Base-by-base conservation (phyloP, 805 yeast species). In the Pichia phayaonensis region DNA sequence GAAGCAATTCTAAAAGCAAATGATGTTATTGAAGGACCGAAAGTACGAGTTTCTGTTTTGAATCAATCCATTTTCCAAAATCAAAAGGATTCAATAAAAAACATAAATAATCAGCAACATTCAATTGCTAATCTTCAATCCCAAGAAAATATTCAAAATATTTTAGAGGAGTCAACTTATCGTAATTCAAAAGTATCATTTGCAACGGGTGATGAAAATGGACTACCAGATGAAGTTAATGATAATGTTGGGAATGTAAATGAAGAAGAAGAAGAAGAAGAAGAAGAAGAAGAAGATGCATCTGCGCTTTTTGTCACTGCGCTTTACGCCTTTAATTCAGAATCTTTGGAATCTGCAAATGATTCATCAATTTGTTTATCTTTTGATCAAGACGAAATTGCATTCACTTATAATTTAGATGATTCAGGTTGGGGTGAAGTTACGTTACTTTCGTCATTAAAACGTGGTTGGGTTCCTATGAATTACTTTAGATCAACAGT, bases 351-450 rank as follows among this genome's bases (percentile, higher is more conserved):
- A 54, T 73, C 83, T 12, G 76, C 75, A 44, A 78, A 82, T 26
- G 92, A 85, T 61, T 76, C 83, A 8, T 76, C 87, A 0, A 82
- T 86, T 41, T 86, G 95, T 63, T 70, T 86, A 10, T 81, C 90
- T 0, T 86, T 86, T 62, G 76, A 77, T 22, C 79, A 78, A 54
- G 77, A 79, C 54, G 94, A 84, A 58, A 68, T 83, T 45, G 90
- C 88, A 0, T 86, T 85, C 64, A 86, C 86, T 5, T 90, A 85
- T 59, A 77, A 86, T 8, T 78, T 85, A 22, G 94, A 86, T 63
- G 83, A 83, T 49, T 81, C 89, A 21, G 95, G 94, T 0, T 86
- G 95, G 95, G 92, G 90, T 53, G 95, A 86, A 63, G 94, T 86
- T 2, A 86, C 90, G 0, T 61, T 85, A 39, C 66, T 86, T 10